These are phyloP conservation scores for Phylloporus gajari DNA, from an alignment of 1,284 basidiomycete species.

Conservation along the genomic window DNA sequence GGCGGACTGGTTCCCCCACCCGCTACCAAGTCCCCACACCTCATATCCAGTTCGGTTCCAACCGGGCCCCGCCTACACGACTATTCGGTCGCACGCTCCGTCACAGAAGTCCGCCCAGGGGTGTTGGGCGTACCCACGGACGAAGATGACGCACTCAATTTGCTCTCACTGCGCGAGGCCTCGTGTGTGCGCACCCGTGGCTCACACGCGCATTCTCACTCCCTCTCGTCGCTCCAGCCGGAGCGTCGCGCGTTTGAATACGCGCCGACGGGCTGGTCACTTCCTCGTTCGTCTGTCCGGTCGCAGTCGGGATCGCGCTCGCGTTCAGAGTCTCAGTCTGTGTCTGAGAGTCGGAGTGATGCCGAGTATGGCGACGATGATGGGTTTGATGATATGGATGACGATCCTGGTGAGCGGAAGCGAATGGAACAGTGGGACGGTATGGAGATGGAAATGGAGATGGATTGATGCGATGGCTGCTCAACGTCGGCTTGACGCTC, in stretches of 20 bases:
- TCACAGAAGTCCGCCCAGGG: too few species aligned
- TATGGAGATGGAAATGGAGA: slow-evolving; percentile 74
- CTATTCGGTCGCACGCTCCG: too few species aligned
- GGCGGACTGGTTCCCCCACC: slow-evolving; percentile 73
- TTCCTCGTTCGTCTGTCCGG: slow-evolving; percentile 62
- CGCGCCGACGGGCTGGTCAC: slow-evolving; percentile 54
- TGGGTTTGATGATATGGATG: slow-evolving; percentile 30
- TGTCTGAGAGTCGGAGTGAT: slow-evolving; percentile 51
- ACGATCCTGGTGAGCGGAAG: slow-evolving; percentile 31
- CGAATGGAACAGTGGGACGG: slow-evolving; percentile 63
- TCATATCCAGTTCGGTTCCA: slow-evolving; percentile 57
- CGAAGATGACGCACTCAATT: slow-evolving; percentile 41
- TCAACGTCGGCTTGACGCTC: neutral
- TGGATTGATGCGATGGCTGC: slow-evolving; percentile 32
- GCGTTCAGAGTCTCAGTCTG: slow-evolving; percentile 48
- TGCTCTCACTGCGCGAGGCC: slow-evolving; percentile 31
- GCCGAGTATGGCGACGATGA: slow-evolving; percentile 36
- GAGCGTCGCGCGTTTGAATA: slow-evolving; percentile 19
- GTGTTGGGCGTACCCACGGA: too few species aligned
- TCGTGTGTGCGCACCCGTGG: too few species aligned
- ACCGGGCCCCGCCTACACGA: too few species aligned
- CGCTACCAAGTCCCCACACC: slow-evolving; percentile 24
- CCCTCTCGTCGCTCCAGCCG: too few species aligned
- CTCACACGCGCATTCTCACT: too few species aligned
- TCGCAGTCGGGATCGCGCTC: slow-evolving; percentile 47